Conservation (phyloP, 768 basidiomycete species). For the Mrakia hoshinonis region DNA sequence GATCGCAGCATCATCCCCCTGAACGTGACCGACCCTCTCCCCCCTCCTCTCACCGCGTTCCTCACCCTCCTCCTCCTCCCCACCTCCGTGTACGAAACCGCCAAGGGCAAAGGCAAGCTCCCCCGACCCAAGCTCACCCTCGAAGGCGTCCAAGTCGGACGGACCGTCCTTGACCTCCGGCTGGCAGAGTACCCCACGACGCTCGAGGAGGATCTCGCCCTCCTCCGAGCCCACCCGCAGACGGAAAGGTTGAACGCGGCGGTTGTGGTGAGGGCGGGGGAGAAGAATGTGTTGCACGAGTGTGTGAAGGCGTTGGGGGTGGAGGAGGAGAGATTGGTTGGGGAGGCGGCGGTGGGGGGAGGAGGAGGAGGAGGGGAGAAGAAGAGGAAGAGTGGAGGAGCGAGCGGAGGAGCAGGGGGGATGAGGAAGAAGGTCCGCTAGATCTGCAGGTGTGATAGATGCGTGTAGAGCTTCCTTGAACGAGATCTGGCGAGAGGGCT, state of each 20-base stretch:
- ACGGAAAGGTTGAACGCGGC: constrained; percentile 19
- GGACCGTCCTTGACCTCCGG: constrained; percentile 49
- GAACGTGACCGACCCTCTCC: constrained; percentile 39
- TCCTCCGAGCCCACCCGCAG: neutral
- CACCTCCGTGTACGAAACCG: constrained; percentile 53
- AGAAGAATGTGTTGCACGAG: constrained; percentile 29
- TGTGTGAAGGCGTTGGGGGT: constrained; percentile 11
- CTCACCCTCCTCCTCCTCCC: constrained; percentile 55
- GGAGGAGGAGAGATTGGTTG: neutral
- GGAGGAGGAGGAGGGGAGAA: neutral
- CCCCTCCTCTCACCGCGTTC: constrained; percentile 56
- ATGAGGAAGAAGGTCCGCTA: constrained; percentile 7
- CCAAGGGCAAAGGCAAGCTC: constrained; percentile 55
- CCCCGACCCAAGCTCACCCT: constrained; percentile 62
- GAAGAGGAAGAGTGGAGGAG: neutral
- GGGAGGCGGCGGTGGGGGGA: neutral
- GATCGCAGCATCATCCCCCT: constrained; percentile 35
- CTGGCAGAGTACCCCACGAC: constrained; percentile 53
- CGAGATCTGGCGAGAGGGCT: too few relatives aligned
- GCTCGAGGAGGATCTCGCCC: constrained; percentile 45
- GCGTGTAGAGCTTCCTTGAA: too few relatives aligned
- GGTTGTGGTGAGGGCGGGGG: constrained; percentile 29
- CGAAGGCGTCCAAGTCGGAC: constrained; percentile 47
- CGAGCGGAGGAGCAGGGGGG: neutral
- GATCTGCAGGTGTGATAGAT: too few relatives aligned